Evolutionary conservation across 805 yeast genomes (phyloP), one percentile per base, ranked within the genome.

Genomic region (Pichia pseudocactophila): DNA sequence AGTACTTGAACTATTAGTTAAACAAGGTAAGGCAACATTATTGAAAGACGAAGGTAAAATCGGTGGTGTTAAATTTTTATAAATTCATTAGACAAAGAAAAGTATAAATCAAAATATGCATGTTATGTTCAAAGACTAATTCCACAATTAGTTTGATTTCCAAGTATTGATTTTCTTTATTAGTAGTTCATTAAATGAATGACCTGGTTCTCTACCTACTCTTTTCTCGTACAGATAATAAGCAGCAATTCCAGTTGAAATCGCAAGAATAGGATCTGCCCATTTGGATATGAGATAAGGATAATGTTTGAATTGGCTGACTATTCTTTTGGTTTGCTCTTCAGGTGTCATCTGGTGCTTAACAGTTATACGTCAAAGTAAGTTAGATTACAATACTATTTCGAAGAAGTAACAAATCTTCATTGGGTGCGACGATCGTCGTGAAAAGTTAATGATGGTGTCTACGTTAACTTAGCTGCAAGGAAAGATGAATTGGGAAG

Each of bases 11-110:
- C 66, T 71, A 0, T 61, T 90, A 49, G 79, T 75, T 10, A 76
- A 76, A 43, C 73, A 79, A 47, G 84, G 84, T 3, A 74, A 82
- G 51, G 95, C 92, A 2, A 85, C 79, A 39, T 57, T 84, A 17
- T 61, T 89, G 60, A 78, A 77, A 60, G 82, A 80, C 33, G 76
- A 71, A 7, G 53, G 53, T 11, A 33, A 42, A 16, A 73, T 82
- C 18, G 82, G 81, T 2, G 97, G 95, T 18, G 83, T 89, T 4
- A 90, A 90, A 45, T 56, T 56, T 27, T 3, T n/a, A 34, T 27
- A 31, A 10, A 26, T 15, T 5, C 25, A 22, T 8, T 22, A 22
- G 8, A 22, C 25, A 22, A 22, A 22, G 25, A 22, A n/a, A 5
- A 22, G 25, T 22, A 22, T 8, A 22, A 22, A 22, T 22, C 8